Base-by-base conservation (phyloP, 2,329 filamentous ascomycete species). In the Exophiala xenobiotica region DNA sequence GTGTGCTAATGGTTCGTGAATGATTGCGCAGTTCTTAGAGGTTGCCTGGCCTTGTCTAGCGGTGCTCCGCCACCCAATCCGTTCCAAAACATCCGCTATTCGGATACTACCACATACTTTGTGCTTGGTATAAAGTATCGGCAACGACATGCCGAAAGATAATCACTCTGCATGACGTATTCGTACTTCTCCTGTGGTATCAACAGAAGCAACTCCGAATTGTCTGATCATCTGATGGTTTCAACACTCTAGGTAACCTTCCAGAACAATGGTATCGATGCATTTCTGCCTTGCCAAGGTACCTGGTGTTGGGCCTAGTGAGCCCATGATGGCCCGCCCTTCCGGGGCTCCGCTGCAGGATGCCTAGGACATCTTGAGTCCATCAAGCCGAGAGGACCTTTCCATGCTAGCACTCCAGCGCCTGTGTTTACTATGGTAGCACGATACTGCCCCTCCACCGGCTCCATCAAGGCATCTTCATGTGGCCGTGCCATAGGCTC, bases 281-380 rank as follows among this genome's bases (percentile, higher is more conserved):
- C n/a, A n/a, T n/a, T 35, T 35, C 31, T 31, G 27, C 27, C 27
- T 35, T 35, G 31, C 31, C n/a, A n/a, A n/a, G n/a, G n/a, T n/a
- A n/a, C n/a, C n/a, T n/a, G n/a, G n/a, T n/a, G n/a, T n/a, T n/a
- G n/a, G n/a, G n/a, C n/a, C n/a, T n/a, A n/a, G n/a, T n/a, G n/a
- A n/a, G n/a, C n/a, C n/a, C n/a, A n/a, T n/a, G n/a, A 16, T 35
- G 31, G 31, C 12, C 31, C 31, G 31, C 12, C 18, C 9, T 16
- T 35, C 31, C 31, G 31, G 18, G 9, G 4, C 12, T 16, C 31
- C 31, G 31, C 7, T 35, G 31, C 18, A 16, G 31, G 18, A 9
- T 35, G 9, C 8, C 31, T 35, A 35, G n/a, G 31, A 35, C 12
- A 35, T 35, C n/a, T 35, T 12, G 11, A 35, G 31, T 35, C 4